Base-by-base conservation (phyloP, 768 basidiomycete genomes). In the Piloderma croceum region DNA sequence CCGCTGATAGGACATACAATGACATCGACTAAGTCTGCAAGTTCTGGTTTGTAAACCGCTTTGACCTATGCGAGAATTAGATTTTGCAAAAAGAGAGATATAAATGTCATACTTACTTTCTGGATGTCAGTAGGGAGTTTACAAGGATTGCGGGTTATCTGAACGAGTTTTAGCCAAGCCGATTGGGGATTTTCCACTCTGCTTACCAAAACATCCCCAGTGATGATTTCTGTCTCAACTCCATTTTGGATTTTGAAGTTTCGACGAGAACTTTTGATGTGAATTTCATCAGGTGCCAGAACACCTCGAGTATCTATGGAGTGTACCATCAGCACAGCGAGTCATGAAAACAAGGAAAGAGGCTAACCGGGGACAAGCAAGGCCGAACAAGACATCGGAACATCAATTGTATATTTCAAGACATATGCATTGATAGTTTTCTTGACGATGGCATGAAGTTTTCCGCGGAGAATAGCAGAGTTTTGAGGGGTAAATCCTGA, bases 71-170 rank as follows among this genome's bases (percentile, higher is more conserved):
- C 25, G 18, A 31, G 15, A n/a, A 31, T 53, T 15, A 29, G n/a
- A n/a, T n/a, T 50, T 12, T 51, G 54, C 3, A 59, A 62, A 20
- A 67, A 54, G 1, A 65, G 31, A 17, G 29, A 10, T 31, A 17
- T n/a, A 31, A 15, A 20, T 27, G 38, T 10, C 15, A 25, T 19
- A 24, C 59, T 18, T 46, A 79, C 80, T 64, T 79, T 83, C 48
- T 77, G 77, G 0, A 75, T 67, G 54, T 86, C 83, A 0, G 73
- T 78, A 2, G 82, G 80, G 1, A 83, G 58, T 46, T 81, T 83
- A 58, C 82, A 84, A n/a, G 83, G 83, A 53, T 79, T 69, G 18
- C 81, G 62, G 3, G 77, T 77, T 9, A 84, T 59, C 77, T 79
- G 42, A 5, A 21, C 2, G 25, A 20, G 15, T 7, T 23, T 38